Base-by-base conservation (phyloP, 352 stramenopile genomes). In the Phytophthora cactorum region DNA sequence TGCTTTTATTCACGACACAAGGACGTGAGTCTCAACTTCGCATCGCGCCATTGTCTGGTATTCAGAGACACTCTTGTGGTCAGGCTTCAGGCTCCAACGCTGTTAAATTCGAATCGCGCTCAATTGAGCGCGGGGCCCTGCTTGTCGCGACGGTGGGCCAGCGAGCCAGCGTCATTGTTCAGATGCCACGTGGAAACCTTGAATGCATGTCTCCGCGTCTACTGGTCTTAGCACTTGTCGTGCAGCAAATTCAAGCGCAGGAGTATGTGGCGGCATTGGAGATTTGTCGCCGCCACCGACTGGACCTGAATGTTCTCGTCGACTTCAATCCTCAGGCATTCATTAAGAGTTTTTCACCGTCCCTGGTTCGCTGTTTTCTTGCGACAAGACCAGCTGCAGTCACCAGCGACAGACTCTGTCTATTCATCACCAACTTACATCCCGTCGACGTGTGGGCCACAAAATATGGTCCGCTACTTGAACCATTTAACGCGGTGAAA, bases 271-370 rank as follows among this genome's bases (percentile, higher is more conserved):
- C 69, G 4, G 88, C 88, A 3, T 66, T 93, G 7, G 88, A 95
- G 32, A 69, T 90, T 47, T 84, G 81, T 46, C 85, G 88, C n/a
- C 86, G 85, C 34, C 88, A 95, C 47, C 86, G 88, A 8, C 47
- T 95, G 6, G 88, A 95, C 53, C 54, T 95, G 50, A 93, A 93
- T 57, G 12, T 95, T 38, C 77, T 95, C 3, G 81, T 93, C 22
- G 86, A 95, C 49, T 85, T 81, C 46, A 62, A 91, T 29, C 56
- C 67, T 3, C 15, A 60, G n/a, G 57, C 12, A 9, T 93, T 95
- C 38, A 27, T 90, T 3, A 31, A 51, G 22, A 63, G 65, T 31
- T 77, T 89, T 0, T 22, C 66, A 0, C 34, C 51, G 22, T 63
- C 72, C 12, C 44, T 89, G 5, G 9, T 91, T 17, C 51, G 79